Conservation (phyloP, 768 basidiomycete genomes). For the Trametes coccinea region DNA sequence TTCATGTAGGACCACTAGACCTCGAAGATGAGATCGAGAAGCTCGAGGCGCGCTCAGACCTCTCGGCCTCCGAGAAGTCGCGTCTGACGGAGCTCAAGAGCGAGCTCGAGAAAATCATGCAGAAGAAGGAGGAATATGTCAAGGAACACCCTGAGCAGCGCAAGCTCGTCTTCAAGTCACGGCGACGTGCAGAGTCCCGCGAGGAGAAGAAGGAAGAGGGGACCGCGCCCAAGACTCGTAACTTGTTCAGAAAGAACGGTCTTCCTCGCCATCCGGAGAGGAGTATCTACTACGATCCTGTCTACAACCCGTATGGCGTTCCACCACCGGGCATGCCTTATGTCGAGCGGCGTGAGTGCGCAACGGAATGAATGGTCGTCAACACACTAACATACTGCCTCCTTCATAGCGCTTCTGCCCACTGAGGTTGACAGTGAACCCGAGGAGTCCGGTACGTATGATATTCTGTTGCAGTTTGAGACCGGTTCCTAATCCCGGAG, state of each 20-base stretch:
- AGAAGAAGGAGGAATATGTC: constrained; percentile 90
- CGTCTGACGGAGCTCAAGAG: constrained; percentile 69
- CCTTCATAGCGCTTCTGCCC: constrained; percentile 51
- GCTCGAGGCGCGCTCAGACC: constrained; percentile 51
- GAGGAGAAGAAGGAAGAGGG: constrained; percentile 45
- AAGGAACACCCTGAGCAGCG: constrained; percentile 92
- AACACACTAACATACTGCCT: not conserved
- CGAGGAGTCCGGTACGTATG: constrained; percentile 43
- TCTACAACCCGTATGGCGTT: constrained; percentile 92
- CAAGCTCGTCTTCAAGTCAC: constrained; percentile 72
- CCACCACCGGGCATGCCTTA: constrained; percentile 99
- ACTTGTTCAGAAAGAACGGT: constrained; percentile 80
- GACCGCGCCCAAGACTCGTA: constrained; percentile 51
- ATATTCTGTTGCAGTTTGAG: constrained; percentile 23
- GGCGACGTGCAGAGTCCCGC: constrained; percentile 43
- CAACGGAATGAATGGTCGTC: not conserved
- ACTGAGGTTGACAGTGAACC: constrained; percentile 67
- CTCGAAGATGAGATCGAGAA: constrained; percentile 79
- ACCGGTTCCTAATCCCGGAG: constrained; percentile 21
- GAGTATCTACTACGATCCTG: constrained; percentile 88
- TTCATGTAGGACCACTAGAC: constrained; percentile 44
- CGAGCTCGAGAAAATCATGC: constrained; percentile 78
- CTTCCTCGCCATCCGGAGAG: constrained; percentile 88
- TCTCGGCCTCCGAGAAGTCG: constrained; percentile 55
- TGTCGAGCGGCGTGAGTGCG: constrained; percentile 76